Conservation (phyloP, 805 yeast genomes). For the Cyberlindnera japonica region DNA sequence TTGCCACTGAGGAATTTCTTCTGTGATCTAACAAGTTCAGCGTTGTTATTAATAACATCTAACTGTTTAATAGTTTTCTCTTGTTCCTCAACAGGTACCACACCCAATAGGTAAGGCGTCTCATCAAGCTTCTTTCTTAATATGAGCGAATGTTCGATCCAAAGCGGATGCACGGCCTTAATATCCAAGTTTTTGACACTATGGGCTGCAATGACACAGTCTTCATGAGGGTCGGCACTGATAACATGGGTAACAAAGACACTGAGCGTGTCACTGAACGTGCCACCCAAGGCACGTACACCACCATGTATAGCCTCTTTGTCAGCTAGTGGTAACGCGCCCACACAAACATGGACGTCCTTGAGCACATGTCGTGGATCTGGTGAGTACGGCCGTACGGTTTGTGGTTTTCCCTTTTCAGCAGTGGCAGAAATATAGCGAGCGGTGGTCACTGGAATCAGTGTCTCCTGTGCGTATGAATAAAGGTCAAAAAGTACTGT, state of each 20-base stretch:
- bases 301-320: slow-evolving; percentile 66
- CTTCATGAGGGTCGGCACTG: slow-evolving; percentile 53
- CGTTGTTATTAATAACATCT: slow-evolving; percentile 12
- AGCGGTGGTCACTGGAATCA: slow-evolving; percentile 65
- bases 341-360: slow-evolving; percentile 56
- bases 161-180: slow-evolving; percentile 66
- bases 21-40: slow-evolving; percentile 10
- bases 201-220: slow-evolving; percentile 52
- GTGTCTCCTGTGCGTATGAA: slow-evolving; percentile 39
- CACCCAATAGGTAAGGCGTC: slow-evolving; percentile 38
- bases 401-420: slow-evolving; percentile 37
- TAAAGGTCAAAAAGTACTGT: slow-evolving; percentile 44
- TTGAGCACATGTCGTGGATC: slow-evolving; percentile 64
- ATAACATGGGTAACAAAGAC: slow-evolving; percentile 77
- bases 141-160: slow-evolving; percentile 73
- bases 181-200: slow-evolving; percentile 39
- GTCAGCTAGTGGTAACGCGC: slow-evolving; percentile 54
- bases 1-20: slow-evolving; percentile 39
- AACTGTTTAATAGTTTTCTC: slow-evolving; percentile 11
- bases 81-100: slow-evolving; percentile 11
- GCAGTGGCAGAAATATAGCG: slow-evolving; percentile 57
- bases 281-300: slow-evolving; percentile 73
- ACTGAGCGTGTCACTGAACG: slow-evolving; percentile 55
- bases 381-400: slow-evolving; percentile 64
- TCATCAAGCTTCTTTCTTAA: slow-evolving; percentile 49